phyloP scores from a whole-genome alignment of 805 yeast genomes.

The Komagataella mondaviorum region DNA sequence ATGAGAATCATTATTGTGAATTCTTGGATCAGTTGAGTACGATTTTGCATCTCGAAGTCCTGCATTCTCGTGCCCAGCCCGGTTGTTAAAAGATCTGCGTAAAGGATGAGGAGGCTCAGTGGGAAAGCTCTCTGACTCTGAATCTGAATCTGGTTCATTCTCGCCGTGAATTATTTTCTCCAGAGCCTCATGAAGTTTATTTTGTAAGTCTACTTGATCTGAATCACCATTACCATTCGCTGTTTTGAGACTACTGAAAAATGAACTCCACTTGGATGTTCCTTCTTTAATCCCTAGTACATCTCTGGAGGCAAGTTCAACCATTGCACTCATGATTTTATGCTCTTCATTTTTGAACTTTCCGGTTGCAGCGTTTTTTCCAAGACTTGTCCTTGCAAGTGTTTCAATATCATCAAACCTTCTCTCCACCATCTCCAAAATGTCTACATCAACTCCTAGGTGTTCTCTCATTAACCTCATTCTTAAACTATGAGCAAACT shows the following conservation, averaged over 20 bases:
- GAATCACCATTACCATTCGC: conserved; percentile 17
- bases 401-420: conserved; percentile 38
- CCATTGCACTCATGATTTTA: conserved; percentile 45
- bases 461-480: conserved; percentile 95
- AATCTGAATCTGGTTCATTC: conserved; percentile 4
- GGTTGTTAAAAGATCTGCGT: conserved; percentile 58
- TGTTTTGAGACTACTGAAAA: conserved; percentile 10
- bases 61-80: conserved; percentile 77
- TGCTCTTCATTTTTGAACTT: conserved; percentile 20
- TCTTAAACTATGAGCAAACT: conserved; percentile 81
- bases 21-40: conserved; percentile 70
- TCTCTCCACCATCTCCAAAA: conserved; percentile 69
- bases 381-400: conserved; percentile 26
- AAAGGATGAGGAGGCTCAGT: conserved; percentile 12
- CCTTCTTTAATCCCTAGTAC: conserved; percentile 40
- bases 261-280: conserved; percentile 26
- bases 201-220: background rate
- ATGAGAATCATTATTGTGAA: conserved; percentile 54
- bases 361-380: conserved; percentile 31
- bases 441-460: conserved; percentile 84
- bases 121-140: conserved; percentile 16
- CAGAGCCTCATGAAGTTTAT: background rate
- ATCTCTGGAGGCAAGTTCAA: conserved; percentile 62
- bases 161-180: background rate
- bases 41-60: conserved; percentile 80